Conservation (phyloP, 1,284 basidiomycete genomes). For the Sutorius eximius region DNA sequence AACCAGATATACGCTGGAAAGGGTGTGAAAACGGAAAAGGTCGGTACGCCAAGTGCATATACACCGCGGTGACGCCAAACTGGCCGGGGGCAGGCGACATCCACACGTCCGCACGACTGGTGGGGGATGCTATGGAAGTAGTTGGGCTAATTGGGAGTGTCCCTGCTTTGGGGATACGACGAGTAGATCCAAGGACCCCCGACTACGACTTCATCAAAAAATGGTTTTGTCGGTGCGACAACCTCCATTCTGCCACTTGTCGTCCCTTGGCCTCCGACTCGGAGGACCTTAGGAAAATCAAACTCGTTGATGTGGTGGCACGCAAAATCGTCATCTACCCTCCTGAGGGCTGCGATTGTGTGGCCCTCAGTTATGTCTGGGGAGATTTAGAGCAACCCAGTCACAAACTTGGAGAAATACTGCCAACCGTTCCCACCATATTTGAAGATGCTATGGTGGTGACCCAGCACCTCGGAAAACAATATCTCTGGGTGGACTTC, state of each 20-base stretch:
- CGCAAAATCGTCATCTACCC: constrained; percentile 13
- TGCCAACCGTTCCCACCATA: constrained; percentile 14
- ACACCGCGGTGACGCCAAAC: constrained; percentile 1
- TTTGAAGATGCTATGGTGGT: constrained; percentile 20
- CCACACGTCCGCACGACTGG: too few species aligned
- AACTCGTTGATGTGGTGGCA: constrained; percentile 13
- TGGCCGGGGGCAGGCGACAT: too few species aligned
- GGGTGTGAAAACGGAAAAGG: constrained; percentile 2
- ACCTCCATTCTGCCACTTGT: constrained; percentile 8
- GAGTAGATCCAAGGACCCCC: neutral
- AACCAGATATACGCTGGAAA: constrained; percentile 1
- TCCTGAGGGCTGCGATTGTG: constrained; percentile 5
- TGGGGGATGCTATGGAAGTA: constrained; percentile 6
- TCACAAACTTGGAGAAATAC: constrained; percentile 6
- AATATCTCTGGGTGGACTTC: constrained; percentile 21
- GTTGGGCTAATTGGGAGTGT: neutral
- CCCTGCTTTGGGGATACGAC: constrained; percentile 3
- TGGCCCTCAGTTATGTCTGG: constrained; percentile 29
- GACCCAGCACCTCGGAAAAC: constrained; percentile 10
- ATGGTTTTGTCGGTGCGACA: constrained; percentile 12
- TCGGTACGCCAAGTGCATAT: constrained; percentile 12
- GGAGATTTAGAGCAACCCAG: constrained; percentile 11
- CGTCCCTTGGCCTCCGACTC: constrained; percentile 2
- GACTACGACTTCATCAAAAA: constrained; percentile 9
- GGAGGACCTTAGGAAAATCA: constrained; percentile 8